Evolutionary conservation across 768 basidiomycete species (phyloP), one percentile per base, ranked within the genome.

Genomic region (Stropharia rugosoannulata): DNA sequence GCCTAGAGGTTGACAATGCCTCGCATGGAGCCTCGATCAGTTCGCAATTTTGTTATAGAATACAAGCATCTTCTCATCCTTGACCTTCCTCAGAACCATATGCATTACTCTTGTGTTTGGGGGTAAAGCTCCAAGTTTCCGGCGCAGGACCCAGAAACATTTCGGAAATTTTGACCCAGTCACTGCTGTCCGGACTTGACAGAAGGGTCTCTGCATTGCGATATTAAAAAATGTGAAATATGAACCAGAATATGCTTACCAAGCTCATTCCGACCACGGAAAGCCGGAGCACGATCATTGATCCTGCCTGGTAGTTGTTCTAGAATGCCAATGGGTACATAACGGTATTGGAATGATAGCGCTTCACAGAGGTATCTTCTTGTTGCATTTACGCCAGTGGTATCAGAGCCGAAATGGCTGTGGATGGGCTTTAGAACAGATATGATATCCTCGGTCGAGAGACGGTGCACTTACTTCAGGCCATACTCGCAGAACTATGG

Each of bases 341-440:
- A 99, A 43, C 97, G 92, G 69, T 96, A 89, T 65, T 95, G 93
- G 80, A 98, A 99, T 0, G 94, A 96, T 2, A 99, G 78, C 0
- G 93, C 87, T 73, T 98, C 97, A 68, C 93, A 95, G 11, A 98
- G 83, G 74, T 95, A 99, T 54, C 97, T 81, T 22, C 97, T 83
- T 0, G 95, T 89, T 9, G 90, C 87, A 73, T 95, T 95, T 47
- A 98, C 82, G 1, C 97, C 97, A 0, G 87, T 80, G 0, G 91
- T 94, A 66, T 94, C 92, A 18, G 90, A 84, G 7, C 92, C 92
- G 64, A 92, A 93, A 66, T 93, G 90, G 62, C 87, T 89, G 22
- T 22, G 59, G 29, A 41, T 42, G 51, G 32, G 19, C 42, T 42
- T 49, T 15, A 59, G 45, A 58, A 36, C 52, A 29, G 43, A 47